A percentile compares a stretch with the other conserved stretches of the same genome.
Evolutionary conservation across 768 basidiomycete genomes (phyloP).

Genomic region (Aureoboletus auriporus): DNA sequence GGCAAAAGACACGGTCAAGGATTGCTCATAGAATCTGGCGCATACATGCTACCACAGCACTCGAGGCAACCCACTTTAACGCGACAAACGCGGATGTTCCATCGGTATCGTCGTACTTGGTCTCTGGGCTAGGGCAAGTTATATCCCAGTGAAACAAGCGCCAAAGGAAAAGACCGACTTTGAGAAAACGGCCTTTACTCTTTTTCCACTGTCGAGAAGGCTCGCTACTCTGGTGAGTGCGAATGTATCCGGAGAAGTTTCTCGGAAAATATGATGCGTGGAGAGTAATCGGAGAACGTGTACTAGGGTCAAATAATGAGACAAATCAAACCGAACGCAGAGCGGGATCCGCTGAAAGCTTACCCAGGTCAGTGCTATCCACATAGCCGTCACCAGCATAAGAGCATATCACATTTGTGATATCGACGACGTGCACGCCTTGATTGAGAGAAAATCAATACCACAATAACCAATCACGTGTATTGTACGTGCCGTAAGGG

Average conservation of each 20-base stretch:
- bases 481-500: conserved; percentile 5
- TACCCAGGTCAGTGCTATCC: conserved; percentile 18
- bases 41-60: not conserved
- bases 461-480: not conserved
- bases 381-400: conserved; percentile 16
- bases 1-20: conserved; percentile 4
- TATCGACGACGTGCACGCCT: conserved; percentile 21
- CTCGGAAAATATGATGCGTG: conserved; percentile 72
- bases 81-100: conserved; percentile 71
- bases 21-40: not conserved
- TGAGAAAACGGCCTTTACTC: conserved; percentile 43
- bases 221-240: conserved; percentile 68
- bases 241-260: conserved; percentile 69
- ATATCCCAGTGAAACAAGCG: not conserved
- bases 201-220: conserved; percentile 64
- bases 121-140: conserved; percentile 41
- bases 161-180: conserved; percentile 33
- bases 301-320: conserved; percentile 33
- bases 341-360: not conserved
- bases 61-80: conserved; percentile 45
- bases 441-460: conserved; percentile 3
- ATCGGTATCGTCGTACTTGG: conserved; percentile 63
- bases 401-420: conserved; percentile 18
- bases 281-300: conserved; percentile 74
- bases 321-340: too few species aligned